Evolutionary conservation across 2,329 filamentous ascomycete genomes (phyloP).

Genomic region (Aspergillus felis): DNA sequence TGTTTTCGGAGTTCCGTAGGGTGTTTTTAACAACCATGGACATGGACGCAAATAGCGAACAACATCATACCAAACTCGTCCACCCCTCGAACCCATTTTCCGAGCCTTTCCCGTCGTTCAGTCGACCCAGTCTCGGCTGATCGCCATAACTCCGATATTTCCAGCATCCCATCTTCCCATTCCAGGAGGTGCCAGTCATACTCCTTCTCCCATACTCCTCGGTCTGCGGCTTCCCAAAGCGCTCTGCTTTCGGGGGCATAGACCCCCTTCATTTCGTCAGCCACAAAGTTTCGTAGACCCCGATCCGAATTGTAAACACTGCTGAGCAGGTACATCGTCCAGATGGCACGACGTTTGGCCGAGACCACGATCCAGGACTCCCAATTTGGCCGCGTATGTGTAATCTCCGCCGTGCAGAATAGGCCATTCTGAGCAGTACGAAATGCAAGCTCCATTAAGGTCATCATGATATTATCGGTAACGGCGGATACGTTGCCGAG

Average conservation of each 20-base stretch:
- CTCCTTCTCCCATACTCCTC: constrained; percentile 40
- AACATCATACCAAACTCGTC: constrained; percentile 56
- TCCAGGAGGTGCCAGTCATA: constrained; percentile 44
- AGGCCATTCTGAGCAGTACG: constrained; percentile 40
- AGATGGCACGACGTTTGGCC: constrained; percentile 51
- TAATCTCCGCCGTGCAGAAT: constrained; percentile 41
- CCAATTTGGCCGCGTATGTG: constrained; percentile 44
- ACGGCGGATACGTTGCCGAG: constrained; percentile 23
- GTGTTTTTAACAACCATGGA: constrained; percentile 19
- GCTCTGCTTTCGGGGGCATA: constrained; percentile 40
- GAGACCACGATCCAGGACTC: constrained; percentile 53
- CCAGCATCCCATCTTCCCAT: constrained; percentile 42
- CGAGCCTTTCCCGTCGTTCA: constrained; percentile 38
- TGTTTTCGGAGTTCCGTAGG: no score
- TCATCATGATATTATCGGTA: constrained; percentile 45
- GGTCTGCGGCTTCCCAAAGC: constrained; percentile 43
- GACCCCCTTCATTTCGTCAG: constrained; percentile 46
- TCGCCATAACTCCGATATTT: constrained; percentile 52
- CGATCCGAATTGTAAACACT: constrained; percentile 46
- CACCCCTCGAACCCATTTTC: constrained; percentile 48
- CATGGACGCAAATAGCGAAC: constrained; percentile 37
- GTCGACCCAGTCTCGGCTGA: constrained; percentile 29
- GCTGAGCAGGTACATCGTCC: constrained; percentile 53
- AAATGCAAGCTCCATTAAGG: constrained; percentile 50
- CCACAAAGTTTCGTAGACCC: constrained; percentile 46